Conservation (phyloP, 495 filamentous ascomycete genomes). For the Staphylotrichum longicolle region DNA sequence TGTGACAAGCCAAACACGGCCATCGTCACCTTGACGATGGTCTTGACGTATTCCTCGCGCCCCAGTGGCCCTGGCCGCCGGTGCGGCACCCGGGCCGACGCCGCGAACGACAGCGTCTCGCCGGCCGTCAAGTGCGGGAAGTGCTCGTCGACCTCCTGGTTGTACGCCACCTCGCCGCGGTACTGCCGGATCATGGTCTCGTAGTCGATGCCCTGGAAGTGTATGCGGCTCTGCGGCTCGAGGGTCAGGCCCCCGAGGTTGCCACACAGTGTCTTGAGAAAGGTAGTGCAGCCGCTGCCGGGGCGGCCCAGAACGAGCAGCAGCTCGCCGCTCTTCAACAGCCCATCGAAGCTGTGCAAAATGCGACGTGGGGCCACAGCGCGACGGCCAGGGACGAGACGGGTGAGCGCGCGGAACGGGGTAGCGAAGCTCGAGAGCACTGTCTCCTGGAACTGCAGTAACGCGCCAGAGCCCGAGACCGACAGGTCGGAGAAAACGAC, state of each 20-base stretch:
- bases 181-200: constrained; percentile 56
- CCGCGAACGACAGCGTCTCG: constrained; percentile 62
- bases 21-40: constrained; percentile 67
- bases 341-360: constrained; percentile 67
- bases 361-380: constrained; percentile 55
- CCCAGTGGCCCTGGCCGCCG: constrained; percentile 61
- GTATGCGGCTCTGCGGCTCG: constrained; percentile 43
- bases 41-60: constrained; percentile 59
- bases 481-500: constrained; percentile 53
- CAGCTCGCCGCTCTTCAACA: constrained; percentile 75
- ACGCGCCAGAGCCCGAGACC: constrained; percentile 54
- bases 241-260: constrained; percentile 56
- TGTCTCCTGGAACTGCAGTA: constrained; percentile 55
- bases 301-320: constrained; percentile 75
- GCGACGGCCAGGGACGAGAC: constrained; percentile 33
- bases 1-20: constrained; percentile 67
- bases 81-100: constrained; percentile 65
- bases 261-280: constrained; percentile 69
- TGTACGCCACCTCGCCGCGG: constrained; percentile 63
- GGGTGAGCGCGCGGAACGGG: constrained; percentile 37
- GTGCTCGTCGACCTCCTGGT: constrained; percentile 57
- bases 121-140: constrained; percentile 66
- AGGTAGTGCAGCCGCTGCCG: constrained; percentile 55
- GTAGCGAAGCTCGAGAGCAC: constrained; percentile 49
- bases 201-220: constrained; percentile 52